phyloP scores from a whole-genome alignment of 2,329 filamentous ascomycete species.

The Tetracladium maxilliforme region DNA sequence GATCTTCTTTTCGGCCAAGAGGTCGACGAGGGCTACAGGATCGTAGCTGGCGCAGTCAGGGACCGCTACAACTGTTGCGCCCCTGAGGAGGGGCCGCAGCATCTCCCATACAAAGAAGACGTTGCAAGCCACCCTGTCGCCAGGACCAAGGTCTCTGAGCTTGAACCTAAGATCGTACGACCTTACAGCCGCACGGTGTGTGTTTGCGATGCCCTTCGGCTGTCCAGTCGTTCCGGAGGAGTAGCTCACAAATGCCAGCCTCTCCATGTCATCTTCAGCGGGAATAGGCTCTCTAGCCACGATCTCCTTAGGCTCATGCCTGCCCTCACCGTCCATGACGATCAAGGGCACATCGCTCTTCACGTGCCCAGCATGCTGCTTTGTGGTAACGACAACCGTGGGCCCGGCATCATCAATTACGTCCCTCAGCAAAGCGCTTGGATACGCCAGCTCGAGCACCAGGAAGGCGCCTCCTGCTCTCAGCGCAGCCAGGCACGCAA shows the following conservation, averaged over 20 bases:
- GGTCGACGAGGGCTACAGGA: conserved; percentile 56
- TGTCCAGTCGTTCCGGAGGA: conserved; percentile 65
- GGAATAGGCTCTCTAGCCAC: conserved; percentile 26
- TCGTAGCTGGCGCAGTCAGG: conserved; percentile 69
- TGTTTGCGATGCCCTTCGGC: conserved; percentile 73
- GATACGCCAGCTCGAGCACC: conserved; percentile 68
- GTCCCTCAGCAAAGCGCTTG: conserved; percentile 56
- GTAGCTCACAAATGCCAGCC: conserved; percentile 68
- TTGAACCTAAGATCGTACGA: conserved; percentile 63
- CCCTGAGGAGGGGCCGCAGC: conserved; percentile 58
- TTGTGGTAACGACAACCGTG: conserved; percentile 54
- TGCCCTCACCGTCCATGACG: conserved; percentile 50
- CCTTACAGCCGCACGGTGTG: conserved; percentile 56
- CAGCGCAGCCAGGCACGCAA: conserved; percentile 64
- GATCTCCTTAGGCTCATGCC: conserved; percentile 17
- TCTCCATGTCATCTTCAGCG: conserved; percentile 53
- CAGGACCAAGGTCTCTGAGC: conserved; percentile 52
- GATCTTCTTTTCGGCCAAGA: conserved; percentile 49
- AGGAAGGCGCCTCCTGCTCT: conserved; percentile 69
- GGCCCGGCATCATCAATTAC: conserved; percentile 65
- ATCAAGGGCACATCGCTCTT: conserved; percentile 48
- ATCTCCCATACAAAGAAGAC: conserved; percentile 85
- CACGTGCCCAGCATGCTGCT: conserved; percentile 49
- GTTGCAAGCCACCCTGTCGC: conserved; percentile 74
- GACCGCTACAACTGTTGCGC: conserved; percentile 61